Evolutionary conservation across 2,329 filamentous ascomycete genomes (phyloP).

Genomic region (Niveomyces coronatus): DNA sequence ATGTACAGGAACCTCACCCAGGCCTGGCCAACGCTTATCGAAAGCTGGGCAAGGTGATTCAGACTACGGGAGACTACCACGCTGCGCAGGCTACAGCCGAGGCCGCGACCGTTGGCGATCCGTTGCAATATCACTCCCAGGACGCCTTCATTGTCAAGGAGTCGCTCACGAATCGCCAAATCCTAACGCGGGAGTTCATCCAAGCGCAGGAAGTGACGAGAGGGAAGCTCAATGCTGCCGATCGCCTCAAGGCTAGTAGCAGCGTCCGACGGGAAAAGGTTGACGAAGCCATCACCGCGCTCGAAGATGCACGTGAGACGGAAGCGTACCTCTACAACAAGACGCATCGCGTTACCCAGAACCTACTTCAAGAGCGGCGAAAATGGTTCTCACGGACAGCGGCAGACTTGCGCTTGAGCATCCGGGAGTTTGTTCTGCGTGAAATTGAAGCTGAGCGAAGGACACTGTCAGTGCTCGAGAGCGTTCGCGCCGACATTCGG

Average conservation of each 20-base stretch:
- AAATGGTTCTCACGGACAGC: conserved; percentile 85
- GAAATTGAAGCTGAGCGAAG: conserved; percentile 94
- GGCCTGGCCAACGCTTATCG: conserved; percentile 85
- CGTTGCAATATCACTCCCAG: conserved; percentile 86
- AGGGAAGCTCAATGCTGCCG: conserved; percentile 74
- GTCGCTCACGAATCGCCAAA: conserved; percentile 93
- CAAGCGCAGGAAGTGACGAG: conserved; percentile 82
- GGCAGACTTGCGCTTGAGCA: conserved; percentile 68
- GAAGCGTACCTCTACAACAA: conserved; percentile 78
- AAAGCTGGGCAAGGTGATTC: conserved; percentile 88
- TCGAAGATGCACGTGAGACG: conserved; percentile 77
- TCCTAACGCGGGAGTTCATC: conserved; percentile 83
- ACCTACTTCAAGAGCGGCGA: conserved; percentile 78
- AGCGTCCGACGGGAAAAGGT: conserved; percentile 91
- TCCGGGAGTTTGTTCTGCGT: conserved; percentile 86
- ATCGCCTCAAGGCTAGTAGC: conserved; percentile 76
- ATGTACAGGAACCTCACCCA: conserved; percentile 80
- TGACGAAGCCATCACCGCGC: conserved; percentile 84
- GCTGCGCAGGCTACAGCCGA: conserved; percentile 94
- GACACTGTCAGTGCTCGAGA: conserved; percentile 86
- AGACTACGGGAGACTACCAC: conserved; percentile 89
- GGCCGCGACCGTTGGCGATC: conserved; percentile 87
- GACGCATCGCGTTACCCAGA: conserved; percentile 79
- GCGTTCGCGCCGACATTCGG: conserved; percentile 83
- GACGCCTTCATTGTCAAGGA: conserved; percentile 98